phyloP scores from a whole-genome alignment of 768 basidiomycete species.

The Paxillus ammoniavirescens region DNA sequence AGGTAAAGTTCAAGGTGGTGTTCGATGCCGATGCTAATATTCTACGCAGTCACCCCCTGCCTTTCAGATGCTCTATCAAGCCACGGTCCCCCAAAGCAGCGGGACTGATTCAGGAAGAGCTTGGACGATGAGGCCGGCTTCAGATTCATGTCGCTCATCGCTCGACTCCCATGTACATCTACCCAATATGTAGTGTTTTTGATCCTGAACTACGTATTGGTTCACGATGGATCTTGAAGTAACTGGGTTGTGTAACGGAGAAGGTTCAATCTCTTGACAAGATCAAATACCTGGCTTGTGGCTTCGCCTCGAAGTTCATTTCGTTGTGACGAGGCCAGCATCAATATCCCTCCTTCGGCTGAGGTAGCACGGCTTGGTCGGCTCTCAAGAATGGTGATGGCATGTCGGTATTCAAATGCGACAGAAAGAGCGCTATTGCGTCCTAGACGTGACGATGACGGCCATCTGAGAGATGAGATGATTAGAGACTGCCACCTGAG shows the following conservation, averaged over 20 bases:
- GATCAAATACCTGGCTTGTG: no score
- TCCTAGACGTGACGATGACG: conserved; percentile 6
- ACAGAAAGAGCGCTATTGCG: conserved; percentile 26
- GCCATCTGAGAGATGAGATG: not conserved
- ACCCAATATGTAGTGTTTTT: no score
- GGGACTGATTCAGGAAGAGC: conserved; percentile 43
- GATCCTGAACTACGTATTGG: no score
- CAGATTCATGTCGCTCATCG: no score
- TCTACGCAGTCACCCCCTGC: not conserved
- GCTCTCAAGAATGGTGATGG: conserved; percentile 25
- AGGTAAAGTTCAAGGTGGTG: conserved; percentile 30
- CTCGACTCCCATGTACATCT: no score
- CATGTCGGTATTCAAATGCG: conserved; percentile 13
- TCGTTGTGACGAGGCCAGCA: conserved; percentile 12
- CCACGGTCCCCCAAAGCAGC: conserved; percentile 51
- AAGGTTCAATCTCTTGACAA: no score
- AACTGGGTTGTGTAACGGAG: no score
- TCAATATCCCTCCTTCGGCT: conserved; percentile 26
- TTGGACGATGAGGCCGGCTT: not conserved
- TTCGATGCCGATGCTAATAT: not conserved
- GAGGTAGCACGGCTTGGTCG: conserved; percentile 15
- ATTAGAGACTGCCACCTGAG: not conserved
- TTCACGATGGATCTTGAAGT: no score
- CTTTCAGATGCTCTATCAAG: conserved; percentile 49
- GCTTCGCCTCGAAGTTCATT: no score